Evolutionary conservation across 2,329 filamentous ascomycete genomes (phyloP).

Genomic region (Claviceps capensis): DNA sequence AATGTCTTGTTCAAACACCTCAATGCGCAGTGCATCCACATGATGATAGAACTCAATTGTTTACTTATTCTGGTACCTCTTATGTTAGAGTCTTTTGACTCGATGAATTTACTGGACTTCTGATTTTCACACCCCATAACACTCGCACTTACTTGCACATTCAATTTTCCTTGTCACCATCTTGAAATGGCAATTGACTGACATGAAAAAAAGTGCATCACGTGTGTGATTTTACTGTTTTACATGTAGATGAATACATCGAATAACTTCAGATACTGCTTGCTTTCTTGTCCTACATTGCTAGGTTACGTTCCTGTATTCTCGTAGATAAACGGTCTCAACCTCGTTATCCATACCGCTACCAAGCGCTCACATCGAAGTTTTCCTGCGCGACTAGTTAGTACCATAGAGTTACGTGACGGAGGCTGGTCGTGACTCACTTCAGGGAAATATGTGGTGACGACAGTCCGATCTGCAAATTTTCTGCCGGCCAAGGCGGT

Average conservation of each 20-base stretch:
- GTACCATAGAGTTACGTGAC: neutral
- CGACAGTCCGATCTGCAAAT: conserved; percentile 91
- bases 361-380: conserved; percentile 87
- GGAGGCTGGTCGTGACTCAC: conserved; percentile 28
- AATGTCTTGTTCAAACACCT: neutral
- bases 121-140: conserved; percentile 33
- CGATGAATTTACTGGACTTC: conserved; percentile 83
- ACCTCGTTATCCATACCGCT: conserved; percentile 15
- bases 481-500: conserved; percentile 86
- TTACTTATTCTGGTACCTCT: conserved; percentile 86
- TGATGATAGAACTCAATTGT: conserved; percentile 60
- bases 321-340: neutral
- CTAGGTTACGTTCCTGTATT: conserved; percentile 3
- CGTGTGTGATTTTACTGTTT: conserved; percentile 7
- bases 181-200: conserved; percentile 2
- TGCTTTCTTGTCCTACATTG: conserved; percentile 3
- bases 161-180: neutral
- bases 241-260: conserved; percentile 6
- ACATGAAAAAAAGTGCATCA: conserved; percentile 2
- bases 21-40: conserved; percentile 14
- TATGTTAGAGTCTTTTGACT: conserved; percentile 62
- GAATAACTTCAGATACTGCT: conserved; percentile 1
- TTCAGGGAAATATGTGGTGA: conserved; percentile 93
- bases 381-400: conserved; percentile 55
- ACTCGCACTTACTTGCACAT: neutral